Percentiles rank a stretch among this genome's conserved stretches.
Conservation (phyloP, 2,329 filamentous ascomycete genomes). For the Clonostachys byssicola region DNA sequence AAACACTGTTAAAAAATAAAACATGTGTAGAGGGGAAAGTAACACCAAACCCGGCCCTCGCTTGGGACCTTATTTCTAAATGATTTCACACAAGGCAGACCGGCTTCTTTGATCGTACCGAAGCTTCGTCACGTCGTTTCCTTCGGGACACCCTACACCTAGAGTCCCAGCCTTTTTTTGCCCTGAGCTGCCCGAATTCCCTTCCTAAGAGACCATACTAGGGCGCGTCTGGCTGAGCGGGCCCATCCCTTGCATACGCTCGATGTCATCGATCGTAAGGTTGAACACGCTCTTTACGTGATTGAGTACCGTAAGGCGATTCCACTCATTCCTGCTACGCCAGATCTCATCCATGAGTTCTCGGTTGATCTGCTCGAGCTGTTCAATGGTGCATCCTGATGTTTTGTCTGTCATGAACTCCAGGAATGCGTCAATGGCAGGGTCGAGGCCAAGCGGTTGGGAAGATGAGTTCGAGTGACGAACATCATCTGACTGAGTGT, state of each 20-base stretch:
- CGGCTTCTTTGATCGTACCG: too few relatives aligned
- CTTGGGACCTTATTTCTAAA: too few relatives aligned
- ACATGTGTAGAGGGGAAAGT: not conserved
- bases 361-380: slow-evolving; percentile 89
- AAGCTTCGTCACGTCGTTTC: too few relatives aligned
- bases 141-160: too few relatives aligned
- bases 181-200: too few relatives aligned
- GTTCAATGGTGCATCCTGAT: slow-evolving; percentile 81
- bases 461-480: slow-evolving; percentile 24
- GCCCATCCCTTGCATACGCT: slow-evolving; percentile 40
- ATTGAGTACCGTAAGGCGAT: slow-evolving; percentile 69
- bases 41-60: not conserved
- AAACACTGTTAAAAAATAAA: not conserved
- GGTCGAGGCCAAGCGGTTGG: slow-evolving; percentile 39
- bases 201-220: too few relatives aligned
- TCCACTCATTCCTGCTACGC: slow-evolving; percentile 75
- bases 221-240: slow-evolving; percentile 31
- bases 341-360: slow-evolving; percentile 89
- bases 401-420: slow-evolving; percentile 61
- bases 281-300: slow-evolving; percentile 70
- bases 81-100: too few relatives aligned
- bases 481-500: slow-evolving; percentile 17
- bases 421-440: slow-evolving; percentile 54
- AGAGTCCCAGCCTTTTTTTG: too few relatives aligned
- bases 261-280: slow-evolving; percentile 66